phyloP scores from a whole-genome alignment of 805 yeast genomes.

The Myxozyma neotropica region DNA sequence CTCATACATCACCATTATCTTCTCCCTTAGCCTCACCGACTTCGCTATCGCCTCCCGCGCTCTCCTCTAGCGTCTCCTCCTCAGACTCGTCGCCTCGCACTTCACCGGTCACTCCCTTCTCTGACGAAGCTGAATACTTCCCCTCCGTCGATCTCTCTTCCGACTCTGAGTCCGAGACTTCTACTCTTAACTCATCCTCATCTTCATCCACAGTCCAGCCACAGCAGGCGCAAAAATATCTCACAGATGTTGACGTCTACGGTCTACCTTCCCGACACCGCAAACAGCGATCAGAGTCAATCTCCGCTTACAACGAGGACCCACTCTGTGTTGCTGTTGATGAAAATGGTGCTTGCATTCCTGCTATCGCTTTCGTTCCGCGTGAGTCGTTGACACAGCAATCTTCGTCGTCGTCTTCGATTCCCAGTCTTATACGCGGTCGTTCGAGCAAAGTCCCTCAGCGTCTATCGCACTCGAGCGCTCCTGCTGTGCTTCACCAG shows the following conservation, averaged over 20 bases:
- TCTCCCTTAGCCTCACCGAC: conserved; percentile 23
- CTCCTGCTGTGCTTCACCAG: conserved; percentile 5
- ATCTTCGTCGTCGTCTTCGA: conserved; percentile 1
- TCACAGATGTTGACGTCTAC: conserved; percentile 5
- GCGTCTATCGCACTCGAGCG: not conserved
- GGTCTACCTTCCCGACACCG: conserved; percentile 25
- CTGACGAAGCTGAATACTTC: conserved; percentile 22
- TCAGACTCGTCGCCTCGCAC: conserved; percentile 22
- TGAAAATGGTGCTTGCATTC: conserved; percentile 31
- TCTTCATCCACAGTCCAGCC: conserved; percentile 14
- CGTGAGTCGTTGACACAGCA: conserved; percentile 4
- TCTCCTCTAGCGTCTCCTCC: conserved; percentile 21
- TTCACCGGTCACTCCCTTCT: conserved; percentile 19
- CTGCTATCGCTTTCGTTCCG: conserved; percentile 30
- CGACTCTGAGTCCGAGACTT: conserved; percentile 13
- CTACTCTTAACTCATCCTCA: conserved; percentile 12
- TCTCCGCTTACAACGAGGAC: conserved; percentile 23
- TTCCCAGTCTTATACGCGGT: conserved; percentile 1
- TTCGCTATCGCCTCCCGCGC: conserved; percentile 27
- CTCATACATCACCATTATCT: not conserved
- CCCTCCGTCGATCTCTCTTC: conserved; percentile 16
- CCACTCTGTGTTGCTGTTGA: conserved; percentile 34
- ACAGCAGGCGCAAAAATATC: conserved; percentile 1
- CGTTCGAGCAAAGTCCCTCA: conserved; percentile 4
- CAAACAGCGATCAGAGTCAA: conserved; percentile 28